Base-by-base conservation (phyloP, 768 basidiomycete species). In the Tremella mesenterica region DNA sequence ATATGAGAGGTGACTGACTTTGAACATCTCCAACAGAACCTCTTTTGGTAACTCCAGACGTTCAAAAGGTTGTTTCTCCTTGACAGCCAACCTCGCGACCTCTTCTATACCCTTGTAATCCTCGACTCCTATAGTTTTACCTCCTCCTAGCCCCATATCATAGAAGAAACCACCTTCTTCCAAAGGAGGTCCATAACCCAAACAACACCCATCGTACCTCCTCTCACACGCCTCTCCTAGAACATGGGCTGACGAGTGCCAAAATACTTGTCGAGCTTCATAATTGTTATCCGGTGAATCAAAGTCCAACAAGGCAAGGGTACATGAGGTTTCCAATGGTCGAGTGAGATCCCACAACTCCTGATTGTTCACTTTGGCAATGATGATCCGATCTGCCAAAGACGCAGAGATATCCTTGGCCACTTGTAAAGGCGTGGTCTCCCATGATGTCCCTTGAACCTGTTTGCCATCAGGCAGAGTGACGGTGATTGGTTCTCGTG, bases 171-270 rank as follows among this genome's bases (percentile, higher is more conserved):
- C 95, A 6, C 71, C 71, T 50, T 96, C 91, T 26, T 93, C 89
- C 1, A 91, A 90, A 21, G 95, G 95, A 14, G 95, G 95, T 2
- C 95, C 95, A 57, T 95, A 83, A 67, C 92, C 95, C 13, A 99
- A 79, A 77, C 95, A 91, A 72, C 91, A 95, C 34, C 92, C 93
- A 71, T 96, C 70, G 33, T 65, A 93, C 72, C 95, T 90, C 49
- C 86, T 81, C 75, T 99, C 95, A 36, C 90, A 83, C 50, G 93
- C 86, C 75, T 99, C 95, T 41, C 95, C 95, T 16, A 99, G 80
- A 52, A 97, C 90, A 75, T 97, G 95, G 0, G 95, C 95, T 23
- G 92, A 96, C 16, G 95, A 97, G 73, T 97, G 95, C 95, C 95
- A 99, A 78, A 97, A 99, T 7, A 99, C 95, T 64, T 85, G 85